These are phyloP conservation scores for Tinospora cordifolia DNA, from an alignment of 164 flowering plant species.

Conservation along the genomic window DNA sequence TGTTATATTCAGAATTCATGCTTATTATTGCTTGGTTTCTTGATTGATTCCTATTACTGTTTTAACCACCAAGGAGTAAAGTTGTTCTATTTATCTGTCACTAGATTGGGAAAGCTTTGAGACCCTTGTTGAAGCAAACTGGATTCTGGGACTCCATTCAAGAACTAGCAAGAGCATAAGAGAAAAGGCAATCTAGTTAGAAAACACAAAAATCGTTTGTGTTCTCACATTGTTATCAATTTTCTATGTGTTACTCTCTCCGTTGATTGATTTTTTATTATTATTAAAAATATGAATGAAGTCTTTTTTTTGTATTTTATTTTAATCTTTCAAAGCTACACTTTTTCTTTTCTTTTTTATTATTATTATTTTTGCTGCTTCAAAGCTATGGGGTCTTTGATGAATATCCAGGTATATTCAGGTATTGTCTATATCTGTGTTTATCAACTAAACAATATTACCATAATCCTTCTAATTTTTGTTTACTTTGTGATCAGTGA, in stretches of 20 bases:
- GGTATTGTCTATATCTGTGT: too few species aligned
- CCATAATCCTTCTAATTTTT: too few species aligned
- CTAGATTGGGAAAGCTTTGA: slow-evolving; percentile 81
- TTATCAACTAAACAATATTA: too few species aligned
- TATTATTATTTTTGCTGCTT: too few species aligned
- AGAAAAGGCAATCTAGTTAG: slow-evolving; percentile 13
- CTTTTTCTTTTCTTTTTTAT: too few species aligned
- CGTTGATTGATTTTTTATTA: not conserved
- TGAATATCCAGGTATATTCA: too few species aligned
- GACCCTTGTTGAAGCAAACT: slow-evolving; percentile 40
- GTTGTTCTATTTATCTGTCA: slow-evolving; percentile 7
- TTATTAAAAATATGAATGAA: not conserved
- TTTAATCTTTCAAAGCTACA: not conserved
- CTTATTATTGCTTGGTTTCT: not conserved
- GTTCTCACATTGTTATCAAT: not conserved
- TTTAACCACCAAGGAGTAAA: not conserved
- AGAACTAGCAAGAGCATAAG: slow-evolving; percentile 77
- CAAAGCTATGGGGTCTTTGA: too few species aligned
- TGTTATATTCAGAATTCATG: not conserved
- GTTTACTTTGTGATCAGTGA: too few species aligned
- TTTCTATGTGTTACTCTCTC: not conserved
- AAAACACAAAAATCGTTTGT: not conserved
- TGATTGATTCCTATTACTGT: not conserved
- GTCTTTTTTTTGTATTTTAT: not conserved
- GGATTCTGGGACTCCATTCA: slow-evolving; percentile 76